phyloP scores from a whole-genome alignment of 176 grass and related monocot genomes.

The Rhipidocladum racemiflorum region DNA sequence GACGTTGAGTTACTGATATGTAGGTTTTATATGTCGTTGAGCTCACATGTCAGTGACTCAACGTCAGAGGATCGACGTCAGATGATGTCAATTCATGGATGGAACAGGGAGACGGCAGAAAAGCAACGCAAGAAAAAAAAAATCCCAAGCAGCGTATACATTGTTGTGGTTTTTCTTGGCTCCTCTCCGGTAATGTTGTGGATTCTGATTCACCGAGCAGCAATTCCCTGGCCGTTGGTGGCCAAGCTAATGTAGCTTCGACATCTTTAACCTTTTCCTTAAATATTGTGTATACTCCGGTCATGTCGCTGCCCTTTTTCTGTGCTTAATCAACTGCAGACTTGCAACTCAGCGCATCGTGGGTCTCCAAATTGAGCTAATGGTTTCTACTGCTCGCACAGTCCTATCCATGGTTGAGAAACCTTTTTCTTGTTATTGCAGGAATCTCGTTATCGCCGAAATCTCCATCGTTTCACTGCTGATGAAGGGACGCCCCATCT shows the following conservation, averaged over 20 bases:
- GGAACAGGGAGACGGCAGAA: conserved; percentile 2
- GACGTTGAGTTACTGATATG: too few relatives aligned
- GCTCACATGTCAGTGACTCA: too few relatives aligned
- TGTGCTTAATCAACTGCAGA: neutral
- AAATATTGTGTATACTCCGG: neutral
- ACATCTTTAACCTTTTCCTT: neutral
- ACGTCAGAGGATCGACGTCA: too few relatives aligned
- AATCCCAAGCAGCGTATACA: neutral
- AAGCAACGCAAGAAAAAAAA: neutral
- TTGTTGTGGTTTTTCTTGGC: neutral
- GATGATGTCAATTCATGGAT: too few relatives aligned
- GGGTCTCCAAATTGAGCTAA: neutral
- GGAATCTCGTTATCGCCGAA: neutral
- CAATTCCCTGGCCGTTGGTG: neutral
- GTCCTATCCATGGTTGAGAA: neutral
- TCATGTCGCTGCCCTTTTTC: neutral
- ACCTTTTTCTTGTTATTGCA: neutral
- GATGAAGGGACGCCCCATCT: neutral
- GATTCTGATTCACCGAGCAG: conserved; percentile 34
- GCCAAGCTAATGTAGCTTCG: neutral
- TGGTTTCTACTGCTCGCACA: neutral
- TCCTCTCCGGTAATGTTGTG: neutral
- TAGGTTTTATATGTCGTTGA: too few relatives aligned
- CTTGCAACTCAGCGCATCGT: neutral
- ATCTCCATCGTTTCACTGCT: neutral